Percentiles rank a stretch among this genome's conserved stretches.
Conservation (phyloP, 176 grass and related monocot species). For the Metroxylon sagu region DNA sequence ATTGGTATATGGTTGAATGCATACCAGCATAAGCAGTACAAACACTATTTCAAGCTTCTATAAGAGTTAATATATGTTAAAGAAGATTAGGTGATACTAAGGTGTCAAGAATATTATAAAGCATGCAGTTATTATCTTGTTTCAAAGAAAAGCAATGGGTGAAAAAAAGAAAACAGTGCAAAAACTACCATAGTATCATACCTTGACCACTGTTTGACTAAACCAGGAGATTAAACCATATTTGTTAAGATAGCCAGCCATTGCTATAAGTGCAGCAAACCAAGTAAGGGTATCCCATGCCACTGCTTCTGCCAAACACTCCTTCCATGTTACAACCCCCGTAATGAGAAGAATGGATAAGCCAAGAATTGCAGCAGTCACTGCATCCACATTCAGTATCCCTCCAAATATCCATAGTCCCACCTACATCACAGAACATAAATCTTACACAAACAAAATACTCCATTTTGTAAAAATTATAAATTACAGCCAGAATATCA, state of each 20-base stretch:
- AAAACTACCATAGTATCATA: conserved; percentile 17
- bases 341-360: conserved; percentile 76
- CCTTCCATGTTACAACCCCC: conserved; percentile 97
- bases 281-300: conserved; percentile 99
- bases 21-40: too few species aligned
- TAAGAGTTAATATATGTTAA: too few species aligned
- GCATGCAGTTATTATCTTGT: too few species aligned
- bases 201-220: conserved; percentile 96
- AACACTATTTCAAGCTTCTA: too few species aligned
- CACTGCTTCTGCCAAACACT: conserved; percentile 86
- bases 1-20: too few species aligned
- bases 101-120: too few species aligned
- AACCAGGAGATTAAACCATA: conserved; percentile 96
- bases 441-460: neutral
- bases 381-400: conserved; percentile 68
- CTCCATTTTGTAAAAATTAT: too few species aligned
- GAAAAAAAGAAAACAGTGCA: too few species aligned
- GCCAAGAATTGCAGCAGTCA: conserved; percentile 87
- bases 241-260: conserved; percentile 99
- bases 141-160: too few species aligned
- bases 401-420: conserved; percentile 97
- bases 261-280: conserved; percentile 97
- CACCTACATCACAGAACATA: conserved; percentile 45
- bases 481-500: too few species aligned
- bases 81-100: too few species aligned